Base-by-base conservation (phyloP, 2,329 filamentous ascomycete genomes). In the Aureobasidium vineae region DNA sequence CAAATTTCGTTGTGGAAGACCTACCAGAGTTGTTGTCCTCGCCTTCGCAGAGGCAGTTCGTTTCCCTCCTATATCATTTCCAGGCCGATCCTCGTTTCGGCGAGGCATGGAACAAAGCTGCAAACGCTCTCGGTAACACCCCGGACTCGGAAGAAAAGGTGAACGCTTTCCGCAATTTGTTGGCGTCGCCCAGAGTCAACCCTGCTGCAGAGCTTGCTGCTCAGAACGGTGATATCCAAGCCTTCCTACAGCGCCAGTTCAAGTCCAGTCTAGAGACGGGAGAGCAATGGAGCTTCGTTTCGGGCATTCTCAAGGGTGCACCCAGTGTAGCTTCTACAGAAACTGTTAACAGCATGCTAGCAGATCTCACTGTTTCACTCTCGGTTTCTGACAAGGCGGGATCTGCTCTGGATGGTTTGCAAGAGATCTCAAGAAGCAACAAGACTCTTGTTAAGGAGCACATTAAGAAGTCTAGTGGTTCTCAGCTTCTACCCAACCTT, bases 31-130 rank as follows among this genome's bases (percentile, higher is more conserved):
- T 95, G 19, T 77, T 93, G 2, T 77, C 83, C 1, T 92, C 91
- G 0, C 85, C 90, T 0, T 93, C 91, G 1, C 85, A 86, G 0
- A 77, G 84, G 1, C 84, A 88, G 60, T 76, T 97, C 0, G 79
- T 92, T 8, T 84, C 87, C 0, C 85, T 87, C 13, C 79, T 96
- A 0, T 83, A 87, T 56, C 76, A 83, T 0, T 79, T 77, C 31
- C 71, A 73, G 5, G 69, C 73, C 1, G 70, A 75, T 15, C n/a
- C 75, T 69, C 63, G 72, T 72, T 70, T 78, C 79, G 52, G 70
- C 73, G 67, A 73, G 21, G 53, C 63, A 19, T 69, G 68, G 68
- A 68, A 67, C 47, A 52, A 61, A 15, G 36, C 63, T 16, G 68
- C 68, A 15, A 60, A 21, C 21, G 59, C 56, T n/a, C 45, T 69